Evolutionary conservation across 139 green algal genomes (phyloP).

Genomic region (Volvox reticuliferus): DNA sequence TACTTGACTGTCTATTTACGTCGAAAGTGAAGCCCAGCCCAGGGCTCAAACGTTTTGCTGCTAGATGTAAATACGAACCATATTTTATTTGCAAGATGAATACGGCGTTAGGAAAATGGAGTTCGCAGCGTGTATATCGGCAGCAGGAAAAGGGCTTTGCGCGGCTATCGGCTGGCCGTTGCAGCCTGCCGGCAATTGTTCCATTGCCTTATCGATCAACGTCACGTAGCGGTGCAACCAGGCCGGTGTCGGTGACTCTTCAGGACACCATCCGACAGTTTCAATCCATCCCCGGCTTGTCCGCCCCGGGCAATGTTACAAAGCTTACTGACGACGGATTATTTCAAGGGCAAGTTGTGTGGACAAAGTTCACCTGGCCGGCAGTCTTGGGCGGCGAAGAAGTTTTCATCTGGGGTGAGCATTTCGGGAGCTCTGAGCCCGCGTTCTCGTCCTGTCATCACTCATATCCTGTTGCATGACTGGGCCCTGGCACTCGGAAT

Average conservation of each 20-base stretch:
- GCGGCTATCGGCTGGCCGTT: neutral
- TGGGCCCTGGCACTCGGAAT: neutral
- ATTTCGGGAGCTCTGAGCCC: neutral
- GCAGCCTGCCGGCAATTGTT: neutral
- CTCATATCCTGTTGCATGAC: neutral
- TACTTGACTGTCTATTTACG: neutral
- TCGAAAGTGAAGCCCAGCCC: neutral
- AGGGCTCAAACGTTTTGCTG: neutral
- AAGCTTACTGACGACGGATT: conserved; percentile 16
- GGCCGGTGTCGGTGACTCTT: neutral
- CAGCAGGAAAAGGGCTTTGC: neutral
- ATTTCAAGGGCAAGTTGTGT: conserved; percentile 27
- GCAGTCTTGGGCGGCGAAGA: conserved; percentile 43
- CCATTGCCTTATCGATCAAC: neutral
- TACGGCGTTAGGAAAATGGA: neutral
- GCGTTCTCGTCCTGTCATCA: too few species aligned
- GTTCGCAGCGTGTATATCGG: neutral
- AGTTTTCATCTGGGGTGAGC: conserved; percentile 52
- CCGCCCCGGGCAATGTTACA: conserved; percentile 37
- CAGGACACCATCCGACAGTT: conserved; percentile 26
- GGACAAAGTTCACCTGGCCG: conserved; percentile 45
- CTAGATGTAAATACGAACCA: conserved; percentile 1
- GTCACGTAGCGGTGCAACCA: neutral
- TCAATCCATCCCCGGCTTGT: neutral
- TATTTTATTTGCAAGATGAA: conserved; percentile 8